phyloP scores from a whole-genome alignment of 495 filamentous ascomycete species.

The Tuber calosporum region DNA sequence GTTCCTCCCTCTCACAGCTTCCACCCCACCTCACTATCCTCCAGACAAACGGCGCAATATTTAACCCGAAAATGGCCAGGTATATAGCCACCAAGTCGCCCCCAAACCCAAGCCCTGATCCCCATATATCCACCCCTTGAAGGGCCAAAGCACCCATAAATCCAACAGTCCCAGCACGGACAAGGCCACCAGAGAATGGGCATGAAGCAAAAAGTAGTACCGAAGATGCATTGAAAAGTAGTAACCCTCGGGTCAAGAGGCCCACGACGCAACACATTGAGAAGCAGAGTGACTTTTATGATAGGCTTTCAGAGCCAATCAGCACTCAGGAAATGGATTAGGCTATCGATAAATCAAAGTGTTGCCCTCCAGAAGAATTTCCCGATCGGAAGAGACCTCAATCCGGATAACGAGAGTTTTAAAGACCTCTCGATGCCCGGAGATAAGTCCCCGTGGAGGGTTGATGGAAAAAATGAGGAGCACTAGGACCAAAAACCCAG shows the following conservation, averaged over 20 bases:
- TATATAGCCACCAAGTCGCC: slow-evolving; percentile 27
- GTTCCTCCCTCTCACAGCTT: slow-evolving; percentile 7
- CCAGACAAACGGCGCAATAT: slow-evolving; percentile 31
- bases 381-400: neutral
- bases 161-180: slow-evolving; percentile 11
- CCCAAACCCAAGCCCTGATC: slow-evolving; percentile 32
- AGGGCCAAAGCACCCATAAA: slow-evolving; percentile 24
- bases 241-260: slow-evolving; percentile 37
- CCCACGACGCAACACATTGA: slow-evolving; percentile 37
- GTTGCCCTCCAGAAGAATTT: neutral
- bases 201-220: slow-evolving; percentile 30
- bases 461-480: neutral
- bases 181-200: slow-evolving; percentile 21
- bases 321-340: neutral
- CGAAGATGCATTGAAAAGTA: slow-evolving; percentile 35
- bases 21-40: slow-evolving; percentile 21
- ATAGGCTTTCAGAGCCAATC: neutral
- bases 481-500: neutral
- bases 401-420: neutral
- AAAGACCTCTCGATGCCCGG: neutral
- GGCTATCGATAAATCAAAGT: neutral
- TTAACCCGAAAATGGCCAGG: slow-evolving; percentile 25
- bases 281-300: neutral
- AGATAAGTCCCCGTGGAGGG: neutral
- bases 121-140: slow-evolving; percentile 27